phyloP scores from a whole-genome alignment of 495 filamentous ascomycete species.

The Aspergillus nidulans region DNA sequence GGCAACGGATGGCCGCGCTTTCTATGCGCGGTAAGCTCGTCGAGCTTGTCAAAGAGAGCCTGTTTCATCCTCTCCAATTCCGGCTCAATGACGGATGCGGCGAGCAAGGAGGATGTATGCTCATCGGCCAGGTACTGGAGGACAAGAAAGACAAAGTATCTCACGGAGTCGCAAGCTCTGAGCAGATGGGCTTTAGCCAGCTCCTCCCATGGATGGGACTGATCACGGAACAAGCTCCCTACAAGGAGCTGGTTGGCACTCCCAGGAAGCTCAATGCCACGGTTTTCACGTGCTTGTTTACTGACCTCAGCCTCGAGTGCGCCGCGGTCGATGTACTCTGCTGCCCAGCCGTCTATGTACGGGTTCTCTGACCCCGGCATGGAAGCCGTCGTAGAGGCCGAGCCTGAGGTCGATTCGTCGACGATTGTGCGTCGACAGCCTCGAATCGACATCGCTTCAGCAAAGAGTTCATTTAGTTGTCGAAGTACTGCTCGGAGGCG shows the following conservation, averaged over 20 bases:
- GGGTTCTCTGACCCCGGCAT: neutral
- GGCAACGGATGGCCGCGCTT: conserved; percentile 43
- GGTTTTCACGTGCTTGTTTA: conserved; percentile 15
- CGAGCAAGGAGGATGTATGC: conserved; percentile 25
- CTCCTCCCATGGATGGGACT: conserved; percentile 34
- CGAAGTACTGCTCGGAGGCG: conserved; percentile 59
- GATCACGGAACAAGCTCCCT: conserved; percentile 39
- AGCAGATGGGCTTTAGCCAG: conserved; percentile 25
- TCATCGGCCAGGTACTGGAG: conserved; percentile 25
- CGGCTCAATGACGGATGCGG: conserved; percentile 21
- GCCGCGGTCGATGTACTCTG: neutral
- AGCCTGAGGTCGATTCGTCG: no score
- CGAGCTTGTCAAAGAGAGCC: conserved; percentile 33
- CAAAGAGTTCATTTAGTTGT: conserved; percentile 53
- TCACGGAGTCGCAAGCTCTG: conserved; percentile 19
- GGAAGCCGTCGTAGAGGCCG: neutral
- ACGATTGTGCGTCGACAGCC: conserved; percentile 35
- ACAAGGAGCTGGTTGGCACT: conserved; percentile 42
- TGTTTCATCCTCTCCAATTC: conserved; percentile 28
- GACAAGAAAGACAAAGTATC: conserved; percentile 26
- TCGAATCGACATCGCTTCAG: conserved; percentile 36
- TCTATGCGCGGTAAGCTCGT: conserved; percentile 37
- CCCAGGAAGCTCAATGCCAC: conserved; percentile 44
- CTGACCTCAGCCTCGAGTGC: conserved; percentile 18
- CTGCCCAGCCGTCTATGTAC: conserved; percentile 17